A percentile compares a stretch with the other conserved stretches of the same genome.
These are phyloP conservation scores for Chalciporus piperatus DNA, from an alignment of 768 basidiomycete species.

Conservation along the genomic window DNA sequence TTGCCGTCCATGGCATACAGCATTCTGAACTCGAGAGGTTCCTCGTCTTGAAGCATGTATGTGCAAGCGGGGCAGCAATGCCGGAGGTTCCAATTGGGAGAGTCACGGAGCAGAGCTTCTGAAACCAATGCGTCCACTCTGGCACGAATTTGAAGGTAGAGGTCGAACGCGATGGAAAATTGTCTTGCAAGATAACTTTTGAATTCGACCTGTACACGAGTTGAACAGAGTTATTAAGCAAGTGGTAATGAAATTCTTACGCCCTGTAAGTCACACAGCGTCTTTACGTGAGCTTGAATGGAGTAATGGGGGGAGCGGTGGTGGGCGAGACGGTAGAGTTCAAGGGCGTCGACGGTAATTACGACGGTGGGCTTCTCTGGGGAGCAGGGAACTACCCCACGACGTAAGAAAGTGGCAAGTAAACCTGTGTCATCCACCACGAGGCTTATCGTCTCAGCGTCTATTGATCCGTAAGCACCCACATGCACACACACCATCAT, in stretches of 20 bases:
- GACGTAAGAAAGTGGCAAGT: neutral
- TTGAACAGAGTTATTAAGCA: neutral
- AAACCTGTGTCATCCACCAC: neutral
- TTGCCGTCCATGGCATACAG: conserved; percentile 12
- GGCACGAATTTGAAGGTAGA: conserved; percentile 23
- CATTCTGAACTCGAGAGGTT: conserved; percentile 1
- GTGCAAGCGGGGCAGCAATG: conserved; percentile 9
- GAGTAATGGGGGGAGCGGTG: conserved; percentile 15
- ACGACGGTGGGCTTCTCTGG: conserved; percentile 1
- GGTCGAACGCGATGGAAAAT: conserved; percentile 25
- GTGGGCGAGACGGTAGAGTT: conserved; percentile 11
- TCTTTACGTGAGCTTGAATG: conserved; percentile 19
- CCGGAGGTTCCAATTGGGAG: conserved; percentile 5
- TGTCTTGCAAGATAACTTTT: conserved; percentile 12
- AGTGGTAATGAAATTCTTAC: neutral
- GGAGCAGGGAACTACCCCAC: conserved; percentile 5
- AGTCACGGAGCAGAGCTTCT: conserved; percentile 7
- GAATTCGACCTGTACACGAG: conserved; percentile 1
- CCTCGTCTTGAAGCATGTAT: neutral
- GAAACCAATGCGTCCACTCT: conserved; percentile 10
- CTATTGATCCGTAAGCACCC: neutral
- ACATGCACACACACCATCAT: neutral
- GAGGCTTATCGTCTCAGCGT: neutral
- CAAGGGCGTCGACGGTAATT: neutral
- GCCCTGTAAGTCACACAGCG: conserved; percentile 18